phyloP scores from a whole-genome alignment of 2,329 filamentous ascomycete genomes.

The Ophiostoma angusticollis region DNA sequence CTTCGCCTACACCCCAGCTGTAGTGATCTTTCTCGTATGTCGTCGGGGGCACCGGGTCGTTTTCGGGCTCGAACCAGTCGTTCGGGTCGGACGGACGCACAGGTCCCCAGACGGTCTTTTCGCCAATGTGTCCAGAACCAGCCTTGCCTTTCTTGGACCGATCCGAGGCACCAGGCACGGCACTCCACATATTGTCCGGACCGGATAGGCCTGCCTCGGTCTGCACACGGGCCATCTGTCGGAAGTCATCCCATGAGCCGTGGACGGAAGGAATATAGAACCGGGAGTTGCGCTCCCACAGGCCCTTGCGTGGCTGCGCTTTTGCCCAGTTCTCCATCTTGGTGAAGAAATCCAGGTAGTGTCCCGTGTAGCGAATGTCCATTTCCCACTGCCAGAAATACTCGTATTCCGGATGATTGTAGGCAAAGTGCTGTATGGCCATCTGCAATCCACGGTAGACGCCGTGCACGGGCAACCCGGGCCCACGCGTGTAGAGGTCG shows the following conservation, averaged over 20 bases:
- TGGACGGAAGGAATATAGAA: constrained; percentile 70
- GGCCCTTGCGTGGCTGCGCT: constrained; percentile 61
- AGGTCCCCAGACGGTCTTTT: constrained; percentile 73
- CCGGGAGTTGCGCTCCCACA: constrained; percentile 68
- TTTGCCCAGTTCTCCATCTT: constrained; percentile 58
- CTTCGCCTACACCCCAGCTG: constrained; percentile 77
- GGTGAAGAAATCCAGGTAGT: constrained; percentile 65
- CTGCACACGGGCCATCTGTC: constrained; percentile 62
- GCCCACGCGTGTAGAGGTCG: constrained; percentile 55
- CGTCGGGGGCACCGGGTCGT: constrained; percentile 62
- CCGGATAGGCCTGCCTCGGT: constrained; percentile 55
- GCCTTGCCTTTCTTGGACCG: constrained; percentile 17
- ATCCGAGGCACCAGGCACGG: constrained; percentile 27
- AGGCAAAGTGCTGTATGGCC: constrained; percentile 88
- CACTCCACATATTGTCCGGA: constrained; percentile 55
- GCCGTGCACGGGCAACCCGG: constrained; percentile 69
- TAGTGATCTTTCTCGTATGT: constrained; percentile 68
- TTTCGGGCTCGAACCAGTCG: constrained; percentile 60
- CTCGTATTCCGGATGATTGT: constrained; percentile 78
- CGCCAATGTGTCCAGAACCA: constrained; percentile 19
- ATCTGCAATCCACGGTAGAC: constrained; percentile 89
- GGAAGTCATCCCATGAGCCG: constrained; percentile 69
- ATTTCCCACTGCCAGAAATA: constrained; percentile 95
- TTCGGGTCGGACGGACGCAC: constrained; percentile 52
- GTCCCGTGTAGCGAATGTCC: constrained; percentile 80